A percentile compares a stretch with the other conserved stretches of the same genome.
These are phyloP conservation scores for Decorospora gaudefroyi DNA, from an alignment of 2,329 filamentous ascomycete genomes.

Conservation along the genomic window DNA sequence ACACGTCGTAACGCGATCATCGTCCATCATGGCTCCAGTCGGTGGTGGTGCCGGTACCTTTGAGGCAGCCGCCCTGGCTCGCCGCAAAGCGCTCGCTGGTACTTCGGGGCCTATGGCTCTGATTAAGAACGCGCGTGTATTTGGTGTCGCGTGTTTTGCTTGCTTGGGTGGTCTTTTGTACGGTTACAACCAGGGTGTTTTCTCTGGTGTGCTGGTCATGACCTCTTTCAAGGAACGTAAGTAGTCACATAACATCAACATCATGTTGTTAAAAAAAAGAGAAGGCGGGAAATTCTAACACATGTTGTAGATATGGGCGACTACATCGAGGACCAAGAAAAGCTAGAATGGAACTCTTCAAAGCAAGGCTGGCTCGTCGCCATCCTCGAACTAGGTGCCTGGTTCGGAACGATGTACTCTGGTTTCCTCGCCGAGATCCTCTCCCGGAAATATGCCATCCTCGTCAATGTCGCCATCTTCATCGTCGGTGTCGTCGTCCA, in stretches of 20 bases:
- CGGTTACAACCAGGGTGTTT: slow-evolving; percentile 79
- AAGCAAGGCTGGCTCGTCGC: slow-evolving; percentile 57
- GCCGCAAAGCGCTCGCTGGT: slow-evolving; percentile 49
- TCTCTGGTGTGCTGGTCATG: slow-evolving; percentile 67
- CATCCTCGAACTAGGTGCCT: slow-evolving; percentile 75
- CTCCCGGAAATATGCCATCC: slow-evolving; percentile 69
- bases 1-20: slow-evolving; percentile 5
- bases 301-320: slow-evolving; percentile 49
- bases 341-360: slow-evolving; percentile 40
- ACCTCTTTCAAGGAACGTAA: slow-evolving; percentile 50
- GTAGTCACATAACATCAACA: slow-evolving; percentile 1
- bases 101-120: slow-evolving; percentile 53
- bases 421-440: slow-evolving; percentile 70
- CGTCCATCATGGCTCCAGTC: slow-evolving; percentile 46
- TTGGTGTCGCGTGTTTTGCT: slow-evolving; percentile 60
- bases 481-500: slow-evolving; percentile 72
- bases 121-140: slow-evolving; percentile 57
- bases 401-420: slow-evolving; percentile 70
- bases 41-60: slow-evolving; percentile 42
- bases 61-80: slow-evolving; percentile 49
- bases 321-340: slow-evolving; percentile 37
- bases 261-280: neutral
- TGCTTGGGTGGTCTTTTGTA: slow-evolving; percentile 60
- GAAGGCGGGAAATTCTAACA: neutral
- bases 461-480: slow-evolving; percentile 69